phyloP scores from a whole-genome alignment of 768 basidiomycete genomes.

The Russula emetica region DNA sequence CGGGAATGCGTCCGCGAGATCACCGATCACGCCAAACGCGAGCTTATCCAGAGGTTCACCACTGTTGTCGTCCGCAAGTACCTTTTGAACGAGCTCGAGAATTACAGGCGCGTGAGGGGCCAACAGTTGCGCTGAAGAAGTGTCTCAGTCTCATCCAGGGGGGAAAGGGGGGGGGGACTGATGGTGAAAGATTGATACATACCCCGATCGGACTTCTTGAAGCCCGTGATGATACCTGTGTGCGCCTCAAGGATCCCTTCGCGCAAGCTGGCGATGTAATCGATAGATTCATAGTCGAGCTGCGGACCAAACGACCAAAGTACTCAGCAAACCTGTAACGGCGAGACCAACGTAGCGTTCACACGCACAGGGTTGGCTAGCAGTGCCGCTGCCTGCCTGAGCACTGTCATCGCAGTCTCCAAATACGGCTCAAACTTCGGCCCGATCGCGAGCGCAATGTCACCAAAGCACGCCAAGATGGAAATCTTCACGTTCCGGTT shows the following conservation, averaged over 20 bases:
- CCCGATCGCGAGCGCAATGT: constrained; percentile 91
- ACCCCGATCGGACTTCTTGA: constrained; percentile 84
- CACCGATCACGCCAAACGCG: constrained; percentile 84
- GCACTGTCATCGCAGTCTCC: constrained; percentile 83
- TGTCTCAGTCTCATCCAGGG: neutral
- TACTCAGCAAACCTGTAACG: constrained; percentile 1
- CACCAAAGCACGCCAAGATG: constrained; percentile 94
- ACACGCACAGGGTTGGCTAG: constrained; percentile 77
- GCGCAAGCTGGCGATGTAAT: constrained; percentile 84
- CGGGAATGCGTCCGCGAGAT: constrained; percentile 86
- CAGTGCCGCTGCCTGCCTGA: constrained; percentile 85
- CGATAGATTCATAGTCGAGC: constrained; percentile 87
- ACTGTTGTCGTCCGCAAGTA: constrained; percentile 75
- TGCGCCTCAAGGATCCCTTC: constrained; percentile 98
- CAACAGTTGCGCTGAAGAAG: constrained; percentile 46
- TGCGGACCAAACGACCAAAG: constrained; percentile 29
- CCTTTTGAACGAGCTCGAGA: constrained; percentile 76
- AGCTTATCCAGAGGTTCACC: constrained; percentile 72
- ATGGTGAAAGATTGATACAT: constrained; percentile 1
- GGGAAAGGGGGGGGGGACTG: neutral
- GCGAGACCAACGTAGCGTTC: neutral
- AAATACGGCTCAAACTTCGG: constrained; percentile 83
- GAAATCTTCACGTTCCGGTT: constrained; percentile 95
- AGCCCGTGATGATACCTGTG: constrained; percentile 86
- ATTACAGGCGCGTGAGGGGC: constrained; percentile 68